Evolutionary conservation across 1,284 basidiomycete species (phyloP).

Genomic region (Trichosporon sp.): DNA sequence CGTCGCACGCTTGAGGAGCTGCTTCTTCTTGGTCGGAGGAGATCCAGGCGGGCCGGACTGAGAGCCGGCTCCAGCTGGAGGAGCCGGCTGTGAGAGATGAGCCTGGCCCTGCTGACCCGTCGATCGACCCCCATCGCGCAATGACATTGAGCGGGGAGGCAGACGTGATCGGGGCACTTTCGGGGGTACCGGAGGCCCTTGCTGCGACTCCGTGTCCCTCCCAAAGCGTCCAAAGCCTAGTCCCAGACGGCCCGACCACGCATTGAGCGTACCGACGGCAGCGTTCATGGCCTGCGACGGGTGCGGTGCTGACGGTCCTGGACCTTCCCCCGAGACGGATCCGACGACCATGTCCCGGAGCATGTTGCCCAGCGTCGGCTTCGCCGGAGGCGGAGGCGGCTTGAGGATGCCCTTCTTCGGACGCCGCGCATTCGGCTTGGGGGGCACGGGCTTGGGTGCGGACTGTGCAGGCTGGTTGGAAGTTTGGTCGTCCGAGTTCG

Average conservation of each 20-base stretch:
- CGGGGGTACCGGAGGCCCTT: neutral
- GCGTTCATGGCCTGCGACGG: conserved; percentile 16
- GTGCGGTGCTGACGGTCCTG: conserved; percentile 9
- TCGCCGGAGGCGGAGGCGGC: conserved; percentile 45
- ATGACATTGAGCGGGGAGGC: neutral
- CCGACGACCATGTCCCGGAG: conserved; percentile 41
- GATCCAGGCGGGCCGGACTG: neutral
- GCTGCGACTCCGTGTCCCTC: conserved; percentile 4
- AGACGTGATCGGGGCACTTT: neutral
- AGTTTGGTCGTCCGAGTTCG: neutral
- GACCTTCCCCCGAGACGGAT: conserved; percentile 30
- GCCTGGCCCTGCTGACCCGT: neutral
- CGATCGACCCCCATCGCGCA: neutral
- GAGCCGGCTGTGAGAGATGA: neutral
- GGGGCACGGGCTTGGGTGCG: neutral
- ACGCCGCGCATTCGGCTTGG: neutral
- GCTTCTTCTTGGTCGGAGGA: conserved; percentile 21
- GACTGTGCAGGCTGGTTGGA: neutral
- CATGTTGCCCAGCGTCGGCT: conserved; percentile 42
- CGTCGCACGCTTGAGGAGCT: conserved; percentile 71
- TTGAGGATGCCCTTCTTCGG: conserved; percentile 47
- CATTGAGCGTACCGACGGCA: conserved; percentile 30
- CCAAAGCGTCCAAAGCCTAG: conserved; percentile 30
- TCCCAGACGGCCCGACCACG: conserved; percentile 29
- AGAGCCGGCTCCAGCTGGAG: neutral